Evolutionary conservation across 345 rosid genomes (phyloP).

Genomic region (Aquilaria malaccensis): DNA sequence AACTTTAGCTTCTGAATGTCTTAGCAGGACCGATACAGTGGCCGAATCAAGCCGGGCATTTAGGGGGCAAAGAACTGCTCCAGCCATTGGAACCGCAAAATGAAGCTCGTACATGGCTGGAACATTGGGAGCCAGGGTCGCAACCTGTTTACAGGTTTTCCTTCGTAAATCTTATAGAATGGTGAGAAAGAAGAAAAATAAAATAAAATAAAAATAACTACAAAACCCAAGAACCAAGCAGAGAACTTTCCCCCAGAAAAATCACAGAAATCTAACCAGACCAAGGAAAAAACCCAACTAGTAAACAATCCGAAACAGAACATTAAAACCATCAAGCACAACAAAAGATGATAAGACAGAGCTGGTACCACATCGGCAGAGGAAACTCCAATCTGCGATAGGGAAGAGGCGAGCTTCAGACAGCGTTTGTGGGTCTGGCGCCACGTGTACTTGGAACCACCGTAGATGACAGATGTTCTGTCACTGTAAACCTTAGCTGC

Average conservation of each 20-base stretch:
- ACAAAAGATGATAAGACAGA: constrained; percentile 3
- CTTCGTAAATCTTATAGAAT: too few relatives aligned
- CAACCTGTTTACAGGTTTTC: constrained; percentile 33
- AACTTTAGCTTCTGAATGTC: constrained; percentile 53
- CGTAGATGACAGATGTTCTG: constrained; percentile 47
- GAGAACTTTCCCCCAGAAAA: too few relatives aligned
- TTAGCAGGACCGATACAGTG: constrained; percentile 42
- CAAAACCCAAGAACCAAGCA: neutral
- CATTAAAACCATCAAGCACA: neutral
- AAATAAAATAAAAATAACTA: neutral
- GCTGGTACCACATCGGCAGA: constrained; percentile 59
- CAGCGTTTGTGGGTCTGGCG: constrained; percentile 56
- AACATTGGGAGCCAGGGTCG: constrained; percentile 57
- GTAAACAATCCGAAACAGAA: neutral
- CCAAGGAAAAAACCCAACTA: neutral
- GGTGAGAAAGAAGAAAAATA: neutral
- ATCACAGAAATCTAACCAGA: neutral
- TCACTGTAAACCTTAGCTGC: constrained; percentile 63
- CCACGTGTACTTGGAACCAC: constrained; percentile 48
- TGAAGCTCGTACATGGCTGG: constrained; percentile 83
- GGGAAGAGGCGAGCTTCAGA: constrained; percentile 63
- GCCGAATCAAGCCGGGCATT: constrained; percentile 53
- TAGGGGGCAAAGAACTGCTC: constrained; percentile 65
- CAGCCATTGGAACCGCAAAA: constrained; percentile 81
- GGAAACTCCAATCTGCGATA: constrained; percentile 46